A percentile compares a stretch with the other conserved stretches of the same genome.
Conservation (phyloP, 805 yeast genomes). For the Yarrowia divulgata region DNA sequence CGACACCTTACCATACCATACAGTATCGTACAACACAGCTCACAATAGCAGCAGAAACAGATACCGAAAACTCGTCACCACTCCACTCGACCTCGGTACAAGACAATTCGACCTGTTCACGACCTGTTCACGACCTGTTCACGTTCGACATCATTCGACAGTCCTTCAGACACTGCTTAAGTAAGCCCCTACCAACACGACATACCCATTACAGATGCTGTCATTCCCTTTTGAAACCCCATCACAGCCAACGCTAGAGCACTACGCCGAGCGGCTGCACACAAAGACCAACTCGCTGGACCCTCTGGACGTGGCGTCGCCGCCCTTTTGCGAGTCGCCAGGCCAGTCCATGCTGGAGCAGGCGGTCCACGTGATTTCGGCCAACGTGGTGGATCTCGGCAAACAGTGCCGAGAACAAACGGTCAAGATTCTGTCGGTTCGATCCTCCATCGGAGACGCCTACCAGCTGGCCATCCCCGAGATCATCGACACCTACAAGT, state of each 20-base stretch:
- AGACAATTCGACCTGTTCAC: slow-evolving; percentile 1
- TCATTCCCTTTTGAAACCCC: slow-evolving; percentile 32
- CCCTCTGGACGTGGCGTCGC: slow-evolving; percentile 13
- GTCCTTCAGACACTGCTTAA: background rate
- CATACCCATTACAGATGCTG: slow-evolving; percentile 3
- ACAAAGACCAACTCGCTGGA: slow-evolving; percentile 28
- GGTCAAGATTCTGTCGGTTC: slow-evolving; percentile 41
- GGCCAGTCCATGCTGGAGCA: slow-evolving; percentile 18
- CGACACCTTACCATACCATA: background rate
- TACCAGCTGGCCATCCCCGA: slow-evolving; percentile 41
- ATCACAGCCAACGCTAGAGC: slow-evolving; percentile 24
- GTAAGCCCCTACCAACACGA: background rate
- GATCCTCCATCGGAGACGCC: slow-evolving; percentile 42
- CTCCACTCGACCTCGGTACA: no score
- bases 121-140: no score
- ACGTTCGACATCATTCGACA: no score
- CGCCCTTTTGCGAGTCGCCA: slow-evolving; percentile 15
- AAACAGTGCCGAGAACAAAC: slow-evolving; percentile 32
- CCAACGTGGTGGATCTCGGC: slow-evolving; percentile 6
- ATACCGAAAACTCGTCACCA: no score
- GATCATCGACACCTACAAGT: slow-evolving; percentile 38
- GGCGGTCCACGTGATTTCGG: slow-evolving; percentile 26
- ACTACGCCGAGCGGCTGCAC: slow-evolving; percentile 33
- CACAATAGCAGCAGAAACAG: no score
- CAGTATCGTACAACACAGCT: background rate